Percentiles rank a stretch among this genome's conserved stretches.
phyloP scores from a whole-genome alignment of 805 yeast genomes.

The Monosporozyma unispora region DNA sequence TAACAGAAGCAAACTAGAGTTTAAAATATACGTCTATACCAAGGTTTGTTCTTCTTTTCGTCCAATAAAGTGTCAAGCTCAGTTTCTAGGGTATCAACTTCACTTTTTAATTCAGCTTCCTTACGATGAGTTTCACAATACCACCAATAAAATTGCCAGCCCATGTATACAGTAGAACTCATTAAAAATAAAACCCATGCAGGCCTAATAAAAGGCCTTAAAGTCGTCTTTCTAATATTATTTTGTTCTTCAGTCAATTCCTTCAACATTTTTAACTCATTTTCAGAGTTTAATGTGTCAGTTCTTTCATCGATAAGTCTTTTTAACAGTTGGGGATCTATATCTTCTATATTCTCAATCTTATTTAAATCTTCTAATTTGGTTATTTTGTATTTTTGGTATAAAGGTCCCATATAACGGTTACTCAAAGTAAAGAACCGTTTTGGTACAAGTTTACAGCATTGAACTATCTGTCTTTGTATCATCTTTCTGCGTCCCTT shows the following conservation, averaged over 20 bases:
- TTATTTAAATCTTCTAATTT: constrained; percentile 28
- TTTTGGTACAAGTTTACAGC: background rate
- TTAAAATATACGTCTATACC: constrained; percentile 1
- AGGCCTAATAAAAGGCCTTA: constrained; percentile 23
- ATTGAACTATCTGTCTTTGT: background rate
- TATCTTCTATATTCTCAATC: constrained; percentile 23
- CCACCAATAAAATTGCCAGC: constrained; percentile 26
- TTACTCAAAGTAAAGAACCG: background rate
- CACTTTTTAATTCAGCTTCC: constrained; percentile 15
- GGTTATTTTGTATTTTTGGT: constrained; percentile 7
- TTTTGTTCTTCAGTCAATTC: constrained; percentile 16
- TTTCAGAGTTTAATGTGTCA: constrained; percentile 20
- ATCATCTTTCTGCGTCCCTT: too few relatives aligned
- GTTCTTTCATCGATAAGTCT: constrained; percentile 26
- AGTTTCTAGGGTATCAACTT: constrained; percentile 15
- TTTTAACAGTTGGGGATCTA: constrained; percentile 27
- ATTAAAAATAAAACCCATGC: constrained; percentile 24
- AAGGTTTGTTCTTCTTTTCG: background rate
- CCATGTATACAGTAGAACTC: constrained; percentile 26
- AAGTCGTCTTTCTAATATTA: constrained; percentile 7
- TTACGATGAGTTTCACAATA: constrained; percentile 20
- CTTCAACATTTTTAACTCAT: constrained; percentile 24
- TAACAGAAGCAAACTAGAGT: background rate
- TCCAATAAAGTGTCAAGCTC: constrained; percentile 7
- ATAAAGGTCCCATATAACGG: background rate